Evolutionary conservation across 2,329 filamentous ascomycete species (phyloP), one percentile per base, ranked within the genome.

Genomic region (Botryotinia convoluta): DNA sequence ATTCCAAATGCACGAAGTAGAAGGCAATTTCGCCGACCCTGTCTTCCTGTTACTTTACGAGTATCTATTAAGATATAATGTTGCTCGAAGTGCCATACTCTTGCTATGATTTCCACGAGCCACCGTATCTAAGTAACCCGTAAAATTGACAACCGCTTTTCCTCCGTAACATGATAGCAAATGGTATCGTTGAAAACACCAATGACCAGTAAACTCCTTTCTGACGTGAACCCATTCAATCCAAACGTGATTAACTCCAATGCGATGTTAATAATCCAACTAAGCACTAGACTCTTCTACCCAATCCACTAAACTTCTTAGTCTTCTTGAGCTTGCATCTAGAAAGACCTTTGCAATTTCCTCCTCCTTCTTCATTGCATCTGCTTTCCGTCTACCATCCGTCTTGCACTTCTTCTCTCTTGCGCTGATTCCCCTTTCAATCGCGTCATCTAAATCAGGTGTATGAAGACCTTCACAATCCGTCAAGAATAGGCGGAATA

Each of bases 371-470:
- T 79, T 82, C 74, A 42, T 71, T 20, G 63, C 63, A 37, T 69
- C 74, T 76, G 82, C 86, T 69, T 82, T 85, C 74, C 83, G 84
- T 60, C 81, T 84, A 37, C 84, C 84, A 4, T 51, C 67, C 18
- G 18, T 83, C 69, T 81, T 83, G 0, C 84, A 83, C 74, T 84
- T 86, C 0, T 81, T 81, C 12, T 82, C 80, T n/a, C 90, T 83
- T 2, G 83, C 84, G 45, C 81, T 67, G 61, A 91, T 87, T 0
- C 90, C 90, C 29, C 78, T 74, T 74, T 87, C 82, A n/a, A 88
- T 82, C 0, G 87, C 85, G 0, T 79, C 72, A 54, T 82, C 82
- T 26, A 91, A 75, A 9, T 75, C 76, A 1, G 72, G 71, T 0
- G 76, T 77, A 61, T 78, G 63, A 44, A 60, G 67, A 44, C 78